Conservation (phyloP, 805 yeast genomes). For the Candida maris region DNA sequence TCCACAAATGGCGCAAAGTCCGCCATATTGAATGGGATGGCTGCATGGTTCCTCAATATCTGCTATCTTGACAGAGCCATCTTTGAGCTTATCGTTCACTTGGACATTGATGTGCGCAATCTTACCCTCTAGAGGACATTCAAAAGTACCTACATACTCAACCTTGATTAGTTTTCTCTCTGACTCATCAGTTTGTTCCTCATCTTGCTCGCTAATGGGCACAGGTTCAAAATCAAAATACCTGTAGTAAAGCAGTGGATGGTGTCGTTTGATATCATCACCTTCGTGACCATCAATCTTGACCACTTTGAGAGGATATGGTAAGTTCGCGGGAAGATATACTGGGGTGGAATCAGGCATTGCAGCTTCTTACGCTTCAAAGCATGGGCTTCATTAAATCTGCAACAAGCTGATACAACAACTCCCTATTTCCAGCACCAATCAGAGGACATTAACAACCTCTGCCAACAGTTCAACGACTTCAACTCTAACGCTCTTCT, state of each 20-base stretch:
- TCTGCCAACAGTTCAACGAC: neutral
- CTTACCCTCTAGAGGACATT: conserved; percentile 77
- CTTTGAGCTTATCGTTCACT: conserved; percentile 59
- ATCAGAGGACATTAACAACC: too few species aligned
- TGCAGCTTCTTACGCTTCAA: too few species aligned
- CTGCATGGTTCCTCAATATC: conserved; percentile 77
- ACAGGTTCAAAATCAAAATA: conserved; percentile 65
- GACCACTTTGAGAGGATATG: conserved; percentile 65
- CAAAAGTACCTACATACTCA: conserved; percentile 72
- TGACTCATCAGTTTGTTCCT: conserved; percentile 35
- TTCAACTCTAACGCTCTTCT: too few species aligned
- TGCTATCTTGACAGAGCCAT: conserved; percentile 43
- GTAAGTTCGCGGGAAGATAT: conserved; percentile 56
- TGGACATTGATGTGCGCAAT: conserved; percentile 48
- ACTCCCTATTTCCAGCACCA: too few species aligned
- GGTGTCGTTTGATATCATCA: conserved; percentile 46
- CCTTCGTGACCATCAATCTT: conserved; percentile 45
- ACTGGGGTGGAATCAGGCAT: conserved; percentile 42
- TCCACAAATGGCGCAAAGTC: conserved; percentile 92
- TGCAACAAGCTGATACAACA: too few species aligned
- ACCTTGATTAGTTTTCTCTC: conserved; percentile 45
- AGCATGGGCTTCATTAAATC: too few species aligned
- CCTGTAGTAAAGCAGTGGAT: conserved; percentile 55
- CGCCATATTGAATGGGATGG: conserved; percentile 92
- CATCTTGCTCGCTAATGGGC: conserved; percentile 42